These are phyloP conservation scores for Cercospora nicotianae DNA, from an alignment of 2,329 filamentous ascomycete genomes.

Conservation along the genomic window DNA sequence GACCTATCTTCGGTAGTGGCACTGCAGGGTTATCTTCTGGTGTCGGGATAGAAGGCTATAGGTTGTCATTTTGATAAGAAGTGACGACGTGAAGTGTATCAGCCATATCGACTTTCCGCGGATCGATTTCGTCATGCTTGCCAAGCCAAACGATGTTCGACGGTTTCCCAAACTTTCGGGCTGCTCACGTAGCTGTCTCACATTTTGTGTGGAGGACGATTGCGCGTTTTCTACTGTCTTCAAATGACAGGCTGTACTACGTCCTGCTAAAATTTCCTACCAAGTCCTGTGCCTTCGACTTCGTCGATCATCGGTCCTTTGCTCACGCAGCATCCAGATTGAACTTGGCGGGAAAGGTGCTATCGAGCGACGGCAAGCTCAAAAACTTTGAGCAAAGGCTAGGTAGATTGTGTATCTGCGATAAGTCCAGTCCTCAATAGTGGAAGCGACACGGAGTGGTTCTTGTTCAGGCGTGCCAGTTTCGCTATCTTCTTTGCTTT, in stretches of 20 bases:
- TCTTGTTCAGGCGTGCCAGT: neutral
- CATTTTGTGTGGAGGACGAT: neutral
- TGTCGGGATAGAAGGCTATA: neutral
- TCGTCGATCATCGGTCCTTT: neutral
- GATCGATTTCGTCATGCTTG: neutral
- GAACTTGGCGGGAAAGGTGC: neutral
- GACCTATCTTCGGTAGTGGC: neutral
- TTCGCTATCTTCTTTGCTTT: neutral
- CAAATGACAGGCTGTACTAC: neutral
- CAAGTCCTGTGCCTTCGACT: neutral
- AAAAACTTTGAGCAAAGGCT: neutral
- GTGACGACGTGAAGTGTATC: neutral
- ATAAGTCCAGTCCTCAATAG: neutral
- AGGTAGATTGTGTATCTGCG: neutral
- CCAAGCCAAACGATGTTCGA: neutral
- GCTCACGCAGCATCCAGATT: neutral
- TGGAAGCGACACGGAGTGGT: neutral
- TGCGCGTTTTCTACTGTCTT: neutral
- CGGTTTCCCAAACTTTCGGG: neutral
- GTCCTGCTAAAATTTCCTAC: neutral
- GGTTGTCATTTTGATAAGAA: neutral
- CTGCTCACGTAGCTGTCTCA: neutral
- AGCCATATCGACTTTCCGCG: neutral
- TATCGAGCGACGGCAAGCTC: neutral
- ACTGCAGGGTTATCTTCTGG: neutral